These are phyloP conservation scores for Lumnitzera littorea DNA, from an alignment of 345 rosid species.

Conservation along the genomic window DNA sequence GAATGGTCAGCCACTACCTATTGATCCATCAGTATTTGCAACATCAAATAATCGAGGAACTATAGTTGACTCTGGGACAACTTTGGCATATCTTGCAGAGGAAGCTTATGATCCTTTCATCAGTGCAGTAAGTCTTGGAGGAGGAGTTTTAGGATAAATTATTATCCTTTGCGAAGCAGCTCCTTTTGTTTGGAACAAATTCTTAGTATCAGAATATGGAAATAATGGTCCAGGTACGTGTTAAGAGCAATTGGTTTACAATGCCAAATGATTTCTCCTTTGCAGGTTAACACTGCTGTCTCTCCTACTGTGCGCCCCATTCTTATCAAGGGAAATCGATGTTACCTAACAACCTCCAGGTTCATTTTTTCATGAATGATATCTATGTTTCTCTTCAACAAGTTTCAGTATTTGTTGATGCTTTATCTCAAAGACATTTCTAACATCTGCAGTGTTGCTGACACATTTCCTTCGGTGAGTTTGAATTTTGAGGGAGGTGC, in stretches of 20 bases:
- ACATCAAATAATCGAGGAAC: constrained; percentile 74
- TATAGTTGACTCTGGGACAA: constrained; percentile 92
- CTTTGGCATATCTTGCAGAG: constrained; percentile 89
- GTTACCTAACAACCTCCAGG: constrained; percentile 65
- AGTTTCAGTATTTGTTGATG: background rate
- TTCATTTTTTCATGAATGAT: constrained; percentile 14
- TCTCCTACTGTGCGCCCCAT: constrained; percentile 52
- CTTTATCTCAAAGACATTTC: background rate
- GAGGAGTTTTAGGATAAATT: too few relatives aligned
- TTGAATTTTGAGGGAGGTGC: constrained; percentile 90
- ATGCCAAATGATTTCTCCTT: background rate
- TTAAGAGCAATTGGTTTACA: background rate
- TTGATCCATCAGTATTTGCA: constrained; percentile 69
- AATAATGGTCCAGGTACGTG: background rate
- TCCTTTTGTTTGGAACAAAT: background rate
- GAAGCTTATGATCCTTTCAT: constrained; percentile 68
- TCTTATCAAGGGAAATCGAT: constrained; percentile 63
- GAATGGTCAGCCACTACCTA: constrained; percentile 54
- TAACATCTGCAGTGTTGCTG: constrained; percentile 42
- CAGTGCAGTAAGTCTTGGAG: constrained; percentile 56
- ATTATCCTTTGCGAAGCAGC: too few relatives aligned
- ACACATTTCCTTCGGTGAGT: constrained; percentile 79
- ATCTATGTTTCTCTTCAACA: background rate
- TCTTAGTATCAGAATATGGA: constrained; percentile 1
- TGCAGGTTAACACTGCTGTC: constrained; percentile 61